phyloP scores from a whole-genome alignment of 2,329 filamentous ascomycete species.

The Penicillium janthinellum region DNA sequence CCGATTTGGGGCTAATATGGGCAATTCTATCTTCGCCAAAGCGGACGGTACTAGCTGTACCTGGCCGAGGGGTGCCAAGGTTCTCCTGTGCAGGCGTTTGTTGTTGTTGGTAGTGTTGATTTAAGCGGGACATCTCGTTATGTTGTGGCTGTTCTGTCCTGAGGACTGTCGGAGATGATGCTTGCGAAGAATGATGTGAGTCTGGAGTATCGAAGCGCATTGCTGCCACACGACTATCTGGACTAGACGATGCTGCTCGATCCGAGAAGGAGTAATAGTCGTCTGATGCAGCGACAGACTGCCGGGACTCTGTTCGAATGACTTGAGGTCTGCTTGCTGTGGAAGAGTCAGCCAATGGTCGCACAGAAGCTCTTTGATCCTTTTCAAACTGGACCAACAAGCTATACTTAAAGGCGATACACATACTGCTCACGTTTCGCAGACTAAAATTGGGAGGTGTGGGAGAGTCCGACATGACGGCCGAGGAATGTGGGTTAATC shows the following conservation, averaged over 20 bases:
- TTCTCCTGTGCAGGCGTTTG: constrained; percentile 8
- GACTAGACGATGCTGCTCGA: constrained; percentile 37
- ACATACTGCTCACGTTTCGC: constrained; percentile 29
- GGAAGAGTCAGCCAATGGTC: constrained; percentile 14
- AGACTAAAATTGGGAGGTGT: constrained; percentile 25
- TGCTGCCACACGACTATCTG: constrained; percentile 41
- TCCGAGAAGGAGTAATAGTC: constrained; percentile 54
- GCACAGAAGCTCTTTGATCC: not conserved
- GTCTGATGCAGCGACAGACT: constrained; percentile 52
- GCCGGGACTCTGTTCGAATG: constrained; percentile 45
- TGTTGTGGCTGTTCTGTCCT: constrained; percentile 26
- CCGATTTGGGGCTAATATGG: constrained; percentile 26
- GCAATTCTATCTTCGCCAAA: constrained; percentile 28
- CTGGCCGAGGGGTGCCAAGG: constrained; percentile 20
- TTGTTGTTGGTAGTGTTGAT: constrained; percentile 11
- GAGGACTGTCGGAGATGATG: constrained; percentile 34
- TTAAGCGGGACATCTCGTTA: constrained; percentile 12
- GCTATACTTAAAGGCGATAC: not conserved
- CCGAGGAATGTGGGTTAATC: constrained; percentile 20
- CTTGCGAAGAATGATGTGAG: constrained; percentile 37
- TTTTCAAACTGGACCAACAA: not conserved
- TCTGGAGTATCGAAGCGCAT: constrained; percentile 49
- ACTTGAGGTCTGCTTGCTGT: constrained; percentile 50
- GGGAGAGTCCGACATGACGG: constrained; percentile 22
- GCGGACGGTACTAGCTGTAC: constrained; percentile 31